A percentile compares a stretch with the other conserved stretches of the same genome.
Conservation (phyloP, 176 grass and related monocot species). For the Carex pumila region DNA sequence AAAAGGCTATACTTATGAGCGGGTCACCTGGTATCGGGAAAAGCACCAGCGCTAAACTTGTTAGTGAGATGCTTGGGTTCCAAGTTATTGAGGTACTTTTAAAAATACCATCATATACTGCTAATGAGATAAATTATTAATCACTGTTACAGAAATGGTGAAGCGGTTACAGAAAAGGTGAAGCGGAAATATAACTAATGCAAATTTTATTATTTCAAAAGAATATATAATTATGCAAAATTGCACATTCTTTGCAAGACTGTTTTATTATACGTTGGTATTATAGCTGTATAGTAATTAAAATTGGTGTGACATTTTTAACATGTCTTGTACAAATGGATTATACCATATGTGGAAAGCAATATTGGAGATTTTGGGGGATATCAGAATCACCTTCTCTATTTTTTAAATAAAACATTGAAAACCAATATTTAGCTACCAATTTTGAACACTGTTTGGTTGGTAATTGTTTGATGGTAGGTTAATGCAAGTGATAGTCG, state of each 20-base stretch:
- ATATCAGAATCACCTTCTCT: not conserved
- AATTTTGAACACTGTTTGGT: not conserved
- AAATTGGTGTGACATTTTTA: not conserved
- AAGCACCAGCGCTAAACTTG: slow-evolving; percentile 88
- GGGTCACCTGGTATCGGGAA: slow-evolving; percentile 97
- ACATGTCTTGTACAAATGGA: not conserved
- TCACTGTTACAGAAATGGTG: not conserved
- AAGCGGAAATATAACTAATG: not conserved
- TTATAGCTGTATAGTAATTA: not conserved
- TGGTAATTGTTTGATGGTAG: slow-evolving; percentile 30
- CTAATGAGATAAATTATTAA: not conserved
- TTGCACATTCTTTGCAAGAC: not conserved
- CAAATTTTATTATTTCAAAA: not conserved
- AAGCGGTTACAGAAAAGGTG: not conserved
- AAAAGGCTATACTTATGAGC: slow-evolving; percentile 82
- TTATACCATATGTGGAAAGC: not conserved
- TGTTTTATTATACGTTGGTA: not conserved
- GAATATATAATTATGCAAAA: not conserved
- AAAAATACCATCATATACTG: not conserved
- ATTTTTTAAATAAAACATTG: not conserved
- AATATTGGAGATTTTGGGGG: not conserved
- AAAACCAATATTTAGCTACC: not conserved
- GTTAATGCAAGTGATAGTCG: slow-evolving; percentile 99
- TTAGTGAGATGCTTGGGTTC: slow-evolving; percentile 93
- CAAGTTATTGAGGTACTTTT: slow-evolving; percentile 79